Conservation (phyloP, 2,329 filamentous ascomycete species). For the Phyllachora maydis region DNA sequence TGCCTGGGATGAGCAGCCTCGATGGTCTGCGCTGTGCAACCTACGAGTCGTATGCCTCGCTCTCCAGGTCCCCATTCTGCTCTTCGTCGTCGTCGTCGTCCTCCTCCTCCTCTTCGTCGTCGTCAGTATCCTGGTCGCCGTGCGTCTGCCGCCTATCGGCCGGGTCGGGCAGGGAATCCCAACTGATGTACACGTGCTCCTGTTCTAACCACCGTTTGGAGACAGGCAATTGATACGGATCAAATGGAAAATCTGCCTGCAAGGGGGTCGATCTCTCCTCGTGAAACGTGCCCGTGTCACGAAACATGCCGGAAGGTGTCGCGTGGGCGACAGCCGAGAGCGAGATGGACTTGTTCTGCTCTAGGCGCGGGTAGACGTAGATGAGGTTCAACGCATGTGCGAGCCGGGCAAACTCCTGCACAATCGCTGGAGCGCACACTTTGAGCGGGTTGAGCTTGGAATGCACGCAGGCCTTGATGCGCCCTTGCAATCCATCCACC, state of each 20-base stretch:
- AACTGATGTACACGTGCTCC: slow-evolving; percentile 53
- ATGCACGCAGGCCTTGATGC: slow-evolving; percentile 51
- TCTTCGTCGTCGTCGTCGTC: slow-evolving; percentile 28
- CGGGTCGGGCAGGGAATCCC: slow-evolving; percentile 54
- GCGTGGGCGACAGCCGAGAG: slow-evolving; percentile 48
- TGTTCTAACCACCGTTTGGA: slow-evolving; percentile 76
- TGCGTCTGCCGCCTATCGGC: too few relatives aligned
- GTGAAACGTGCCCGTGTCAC: slow-evolving; percentile 29
- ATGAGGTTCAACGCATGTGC: slow-evolving; percentile 71
- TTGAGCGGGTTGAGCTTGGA: slow-evolving; percentile 86
- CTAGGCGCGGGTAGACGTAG: slow-evolving; percentile 74
- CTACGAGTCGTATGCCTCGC: too few relatives aligned
- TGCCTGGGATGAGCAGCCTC: too few relatives aligned
- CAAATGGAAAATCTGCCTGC: slow-evolving; percentile 92
- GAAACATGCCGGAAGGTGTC: slow-evolving; percentile 29
- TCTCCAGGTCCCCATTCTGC: slow-evolving; percentile 17
- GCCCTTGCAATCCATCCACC: slow-evolving; percentile 52
- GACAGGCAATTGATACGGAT: slow-evolving; percentile 77
- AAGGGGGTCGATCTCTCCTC: slow-evolving; percentile 69
- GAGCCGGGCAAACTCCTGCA: slow-evolving; percentile 77
- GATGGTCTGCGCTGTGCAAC: too few relatives aligned
- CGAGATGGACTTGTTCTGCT: slow-evolving; percentile 79
- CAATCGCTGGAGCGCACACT: slow-evolving; percentile 78
- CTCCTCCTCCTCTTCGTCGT: slow-evolving; percentile 31
- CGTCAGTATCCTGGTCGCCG: slow-evolving; percentile 36